Evolutionary conservation across 1,139 yeast species (phyloP), one percentile per base, ranked within the genome.

Genomic region (Geotrichum fermentans): DNA sequence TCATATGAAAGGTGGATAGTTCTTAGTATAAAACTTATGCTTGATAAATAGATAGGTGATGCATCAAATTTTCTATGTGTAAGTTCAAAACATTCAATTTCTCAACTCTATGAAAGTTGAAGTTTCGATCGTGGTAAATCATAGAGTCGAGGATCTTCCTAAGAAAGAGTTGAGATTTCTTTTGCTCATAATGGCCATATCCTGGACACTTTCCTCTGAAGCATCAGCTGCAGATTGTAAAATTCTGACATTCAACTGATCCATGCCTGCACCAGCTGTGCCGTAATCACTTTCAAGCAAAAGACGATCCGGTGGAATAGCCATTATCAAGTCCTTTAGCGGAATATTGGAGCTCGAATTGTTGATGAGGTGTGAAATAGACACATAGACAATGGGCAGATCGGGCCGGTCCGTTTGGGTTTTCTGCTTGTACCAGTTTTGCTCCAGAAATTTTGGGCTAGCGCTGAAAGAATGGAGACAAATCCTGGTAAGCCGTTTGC

Each of bases 401-500:
- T 30, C 44, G 10, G 11, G 13, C 32, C 37, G 29, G 58, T 55
- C 30, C 52, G 28, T 41, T 52, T 43, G 55, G 13, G 32, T 52
- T 63, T 69, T 32, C 56, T 56, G 40, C 69, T 66, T 20, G 28
- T 32, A 74, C 84, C 94, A 83, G 44, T 71, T 58, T 45, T 70
- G 68, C 4, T 80, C 76, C 51, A 80, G 82, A 49, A 64, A 65
- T 33, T 88, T 95, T 0, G 73, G 59, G 2, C 94, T 81, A 0
- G 97, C 97, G n/a, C 88, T 79, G 63, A 80, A 90, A 0, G 96
- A 87, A 62, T 90, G 97, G 28, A 90, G 70, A 32, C 88, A 78
- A 0, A 88, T 68, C 1, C 71, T 52, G 1, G 63, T 60, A 13
- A 65, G 63, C 39, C 43, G 57, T 16, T 17, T 26, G 34, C 42